Percentiles rank a stretch among this genome's conserved stretches.
These are phyloP conservation scores for Ceratocystis harringtonii DNA, from an alignment of 2,329 filamentous ascomycete species.

Conservation along the genomic window DNA sequence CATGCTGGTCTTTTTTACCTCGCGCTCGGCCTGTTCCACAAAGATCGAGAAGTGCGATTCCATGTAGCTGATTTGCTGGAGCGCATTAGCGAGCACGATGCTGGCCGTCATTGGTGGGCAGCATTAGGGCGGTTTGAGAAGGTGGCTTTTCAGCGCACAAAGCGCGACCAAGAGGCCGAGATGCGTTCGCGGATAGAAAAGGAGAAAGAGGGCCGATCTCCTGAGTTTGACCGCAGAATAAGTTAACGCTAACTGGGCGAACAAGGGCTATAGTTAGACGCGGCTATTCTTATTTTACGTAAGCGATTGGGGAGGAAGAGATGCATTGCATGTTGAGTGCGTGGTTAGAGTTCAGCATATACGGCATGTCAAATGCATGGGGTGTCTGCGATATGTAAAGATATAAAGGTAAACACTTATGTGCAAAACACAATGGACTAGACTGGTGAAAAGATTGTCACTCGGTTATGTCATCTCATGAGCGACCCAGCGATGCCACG, in stretches of 20 bases:
- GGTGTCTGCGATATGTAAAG: neutral
- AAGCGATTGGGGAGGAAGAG: neutral
- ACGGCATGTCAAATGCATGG: neutral
- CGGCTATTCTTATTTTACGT: neutral
- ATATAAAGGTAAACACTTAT: neutral
- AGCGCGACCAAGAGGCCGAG: slow-evolving; percentile 47
- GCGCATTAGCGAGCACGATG: slow-evolving; percentile 70
- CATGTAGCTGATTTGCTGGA: slow-evolving; percentile 68
- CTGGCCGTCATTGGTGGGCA: slow-evolving; percentile 85
- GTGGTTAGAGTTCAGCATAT: neutral
- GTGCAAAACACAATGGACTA: too few species aligned
- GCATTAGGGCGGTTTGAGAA: slow-evolving; percentile 77
- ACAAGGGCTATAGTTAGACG: neutral
- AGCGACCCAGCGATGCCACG: neutral
- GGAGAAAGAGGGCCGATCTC: slow-evolving; percentile 25
- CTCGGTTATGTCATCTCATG: neutral
- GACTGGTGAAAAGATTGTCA: too few species aligned
- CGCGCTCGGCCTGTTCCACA: slow-evolving; percentile 81
- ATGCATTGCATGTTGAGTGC: too few species aligned
- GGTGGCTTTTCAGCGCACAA: slow-evolving; percentile 66
- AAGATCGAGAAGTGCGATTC: slow-evolving; percentile 61
- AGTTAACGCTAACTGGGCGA: slow-evolving; percentile 27
- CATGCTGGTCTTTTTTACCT: slow-evolving; percentile 85
- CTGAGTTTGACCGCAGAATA: slow-evolving; percentile 32
- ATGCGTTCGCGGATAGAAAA: slow-evolving; percentile 32